These are phyloP conservation scores for Suillus subluteus DNA, from an alignment of 768 basidiomycete genomes.

Conservation along the genomic window DNA sequence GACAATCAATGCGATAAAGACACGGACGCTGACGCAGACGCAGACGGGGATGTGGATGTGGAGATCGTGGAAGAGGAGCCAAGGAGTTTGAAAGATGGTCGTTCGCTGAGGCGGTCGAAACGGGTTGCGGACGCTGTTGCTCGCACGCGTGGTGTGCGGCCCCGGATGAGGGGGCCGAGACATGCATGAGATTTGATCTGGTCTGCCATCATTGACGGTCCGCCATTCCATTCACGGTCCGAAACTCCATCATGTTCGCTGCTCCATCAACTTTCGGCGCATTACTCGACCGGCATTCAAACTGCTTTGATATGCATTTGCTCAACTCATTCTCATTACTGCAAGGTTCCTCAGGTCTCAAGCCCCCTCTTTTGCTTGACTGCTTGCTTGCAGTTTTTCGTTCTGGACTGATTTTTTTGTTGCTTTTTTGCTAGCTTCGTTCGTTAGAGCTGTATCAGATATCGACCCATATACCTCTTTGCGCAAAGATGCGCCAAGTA, in stretches of 20 bases:
- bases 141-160: conserved; percentile 46
- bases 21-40: conserved; percentile 14
- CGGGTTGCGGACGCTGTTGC: conserved; percentile 66
- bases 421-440: conserved; percentile 19
- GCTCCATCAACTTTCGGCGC: not conserved
- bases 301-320: conserved; percentile 6
- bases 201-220: not conserved
- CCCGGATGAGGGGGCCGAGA: conserved; percentile 29
- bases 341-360: conserved; percentile 1
- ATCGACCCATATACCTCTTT: conserved; percentile 4
- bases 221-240: not conserved
- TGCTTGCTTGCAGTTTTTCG: conserved; percentile 9
- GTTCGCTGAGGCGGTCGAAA: conserved; percentile 53
- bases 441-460: conserved; percentile 10
- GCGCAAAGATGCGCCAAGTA: conserved; percentile 2
- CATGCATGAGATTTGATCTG: conserved; percentile 25
- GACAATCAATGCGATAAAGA: not conserved
- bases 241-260: not conserved
- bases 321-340: not conserved
- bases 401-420: conserved; percentile 19
- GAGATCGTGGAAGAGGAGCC: conserved; percentile 13
- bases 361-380: conserved; percentile 6
- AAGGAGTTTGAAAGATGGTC: conserved; percentile 1
- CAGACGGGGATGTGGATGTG: not conserved
- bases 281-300: not conserved